A percentile compares a stretch with the other conserved stretches of the same genome.
phyloP scores from a whole-genome alignment of 2,329 filamentous ascomycete species.

The Aureobasidium sp. region DNA sequence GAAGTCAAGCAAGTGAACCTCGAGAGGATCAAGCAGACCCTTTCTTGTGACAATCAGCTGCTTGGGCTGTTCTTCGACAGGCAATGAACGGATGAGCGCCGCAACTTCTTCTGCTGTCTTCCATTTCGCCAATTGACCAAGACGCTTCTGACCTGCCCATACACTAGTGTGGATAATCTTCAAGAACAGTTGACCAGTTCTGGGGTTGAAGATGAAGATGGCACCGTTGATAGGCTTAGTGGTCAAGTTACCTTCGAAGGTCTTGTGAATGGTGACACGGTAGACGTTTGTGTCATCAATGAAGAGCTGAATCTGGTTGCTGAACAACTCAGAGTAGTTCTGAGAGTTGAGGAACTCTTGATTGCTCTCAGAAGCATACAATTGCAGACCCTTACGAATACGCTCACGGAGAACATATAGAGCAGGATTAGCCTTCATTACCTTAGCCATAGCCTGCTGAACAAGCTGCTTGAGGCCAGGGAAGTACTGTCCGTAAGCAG shows the following conservation, averaged over 20 bases:
- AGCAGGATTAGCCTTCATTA: slow-evolving; percentile 99
- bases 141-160: slow-evolving; percentile 98
- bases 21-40: slow-evolving; percentile 90
- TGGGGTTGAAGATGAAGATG: slow-evolving; percentile 99
- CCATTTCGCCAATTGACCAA: slow-evolving; percentile 97
- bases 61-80: slow-evolving; percentile 96
- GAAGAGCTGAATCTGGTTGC: slow-evolving; percentile 97
- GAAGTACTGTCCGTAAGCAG: slow-evolving; percentile 97
- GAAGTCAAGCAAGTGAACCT: slow-evolving; percentile 96
- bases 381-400: slow-evolving; percentile 94
- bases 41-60: slow-evolving; percentile 97
- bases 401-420: slow-evolving; percentile 94
- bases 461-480: slow-evolving; percentile 90
- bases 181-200: slow-evolving; percentile 92
- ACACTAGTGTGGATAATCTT: slow-evolving; percentile 99
- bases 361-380: slow-evolving; percentile 97
- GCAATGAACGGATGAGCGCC: slow-evolving; percentile 87
- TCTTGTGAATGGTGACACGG: slow-evolving; percentile 99
- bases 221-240: slow-evolving; percentile 99
- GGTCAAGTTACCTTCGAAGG: slow-evolving; percentile 96
- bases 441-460: slow-evolving; percentile 98
- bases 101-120: slow-evolving; percentile 99
- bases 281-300: slow-evolving; percentile 99
- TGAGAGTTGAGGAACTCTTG: slow-evolving; percentile 99
- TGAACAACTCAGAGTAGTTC: slow-evolving; percentile 98